Base-by-base conservation (phyloP, 495 filamentous ascomycete genomes). In the Trichoderma asperelloides region DNA sequence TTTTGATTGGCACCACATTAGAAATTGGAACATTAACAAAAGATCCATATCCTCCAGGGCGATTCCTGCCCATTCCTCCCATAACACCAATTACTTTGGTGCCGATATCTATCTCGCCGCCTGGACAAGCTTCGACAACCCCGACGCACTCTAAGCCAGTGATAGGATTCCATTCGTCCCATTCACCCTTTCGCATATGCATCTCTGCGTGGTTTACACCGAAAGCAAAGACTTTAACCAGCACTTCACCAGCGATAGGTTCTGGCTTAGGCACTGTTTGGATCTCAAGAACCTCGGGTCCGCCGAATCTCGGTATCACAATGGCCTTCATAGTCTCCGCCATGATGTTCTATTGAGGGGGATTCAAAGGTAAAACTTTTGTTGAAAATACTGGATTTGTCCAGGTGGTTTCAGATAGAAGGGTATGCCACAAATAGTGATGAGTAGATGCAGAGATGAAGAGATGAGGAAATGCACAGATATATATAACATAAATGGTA, bases 151-250 rank as follows among this genome's bases (percentile, higher is more conserved):
- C 81, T 30, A 82, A 69, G 2, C 80, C 80, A 47, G 69, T 78
- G 63, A 82, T 75, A 21, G 77, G 77, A 62, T 74, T 76, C 68
- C 70, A 78, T 62, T 81, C 80, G 66, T 72, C 77, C 80, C 80
- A 82, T 73, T 84, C 80, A n/a, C 81, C 80, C 64, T 74, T 74
- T 39, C 81, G 78, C 80, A 82, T 80, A 71, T 81, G 78, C 75
- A 79, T 80, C 69, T 84, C 79, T n/a, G 80, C 80, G 70, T 81
- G 78, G 67, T 84, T 82, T 51, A 82, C 62, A 11, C 81, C 80
- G 67, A 83, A 82, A 30, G 81, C 78, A 63, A 75, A 74, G 67
- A 84, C 70, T 37, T 71, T 47, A 65, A 83, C 78, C 0, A 80
- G 55, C 0, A 74, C 80, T 49, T 78, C 70, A n/a, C 77, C 79